Base-by-base conservation (phyloP, 306 rosid species). In the Fagus crenata region DNA sequence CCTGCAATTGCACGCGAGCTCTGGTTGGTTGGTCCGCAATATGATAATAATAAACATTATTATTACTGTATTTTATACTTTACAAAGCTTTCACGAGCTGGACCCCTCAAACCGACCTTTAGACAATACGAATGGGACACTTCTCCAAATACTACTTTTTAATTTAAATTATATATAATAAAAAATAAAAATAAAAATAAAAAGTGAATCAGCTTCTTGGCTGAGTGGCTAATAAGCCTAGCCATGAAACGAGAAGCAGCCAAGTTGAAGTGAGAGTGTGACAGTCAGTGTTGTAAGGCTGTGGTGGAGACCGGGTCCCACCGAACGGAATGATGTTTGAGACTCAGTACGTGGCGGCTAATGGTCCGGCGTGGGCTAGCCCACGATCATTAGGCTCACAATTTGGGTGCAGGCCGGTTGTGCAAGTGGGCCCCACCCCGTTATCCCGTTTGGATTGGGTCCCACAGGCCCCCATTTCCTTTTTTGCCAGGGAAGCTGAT, bases 361-460 rank as follows among this genome's bases (percentile, higher is more conserved):
- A 83, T 78, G 89, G 96, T 86, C 88, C 81, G 87, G 92, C 93
- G 90, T 89, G 89, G 90, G 91, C 81, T 82, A 71, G 76, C 79
- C 87, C 81, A 67, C 69, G 83, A 91, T 86, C 82, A 86, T 87
- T 74, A 78, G 54, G 4, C 88, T 84, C 85, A 74, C 89, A 1
- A 75, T 80, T 72, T 63, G 39, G 74, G 55, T 80, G 83, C 83
- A 49, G 88, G 85, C 89, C 43, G 78, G 39, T 83, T 63, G 70
- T 55, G 71, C 51, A 13, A 35, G 84, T 79, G 88, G 96, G 86
- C 22, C 82, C 92, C 76, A 46, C 41, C 33, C 82, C 65, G 46
- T 69, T 53, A 65, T 46, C 40, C 78, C 41, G 37, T 55, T 63
- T 7, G 5, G 51, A 2, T 46, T 46, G 2, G 33, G 56, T 55